Conservation (phyloP, 2,329 filamentous ascomycete species). For the Ceratocystis diversiconidia region DNA sequence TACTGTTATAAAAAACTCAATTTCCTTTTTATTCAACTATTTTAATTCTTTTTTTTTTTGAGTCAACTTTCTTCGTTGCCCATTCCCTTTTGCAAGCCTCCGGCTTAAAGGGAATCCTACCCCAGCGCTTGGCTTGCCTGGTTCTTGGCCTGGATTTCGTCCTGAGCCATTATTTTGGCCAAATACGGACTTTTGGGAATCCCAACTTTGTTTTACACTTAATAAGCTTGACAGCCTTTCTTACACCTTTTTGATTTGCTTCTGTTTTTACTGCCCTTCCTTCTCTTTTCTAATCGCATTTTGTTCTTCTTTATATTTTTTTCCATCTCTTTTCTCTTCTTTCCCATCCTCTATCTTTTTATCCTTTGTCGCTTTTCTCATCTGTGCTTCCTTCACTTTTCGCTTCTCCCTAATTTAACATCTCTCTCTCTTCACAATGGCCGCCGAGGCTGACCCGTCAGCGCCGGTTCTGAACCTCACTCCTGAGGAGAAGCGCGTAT, state of each 20-base stretch:
- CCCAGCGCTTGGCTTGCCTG: not conserved
- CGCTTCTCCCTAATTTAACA: not conserved
- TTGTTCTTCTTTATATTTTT: not conserved
- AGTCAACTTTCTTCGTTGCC: not conserved
- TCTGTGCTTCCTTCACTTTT: not conserved
- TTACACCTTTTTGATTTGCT: not conserved
- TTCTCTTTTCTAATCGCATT: not conserved
- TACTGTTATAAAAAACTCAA: not conserved
- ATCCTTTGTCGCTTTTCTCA: not conserved
- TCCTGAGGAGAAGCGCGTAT: constrained; percentile 83
- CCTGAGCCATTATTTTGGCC: constrained; percentile 8
- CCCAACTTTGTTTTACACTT: not conserved
- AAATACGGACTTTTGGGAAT: constrained; percentile 4
- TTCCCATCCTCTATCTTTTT: not conserved
- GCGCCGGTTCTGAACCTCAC: constrained; percentile 67
- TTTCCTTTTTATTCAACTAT: not conserved
- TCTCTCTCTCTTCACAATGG: not conserved
- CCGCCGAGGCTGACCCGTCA: constrained; percentile 18
- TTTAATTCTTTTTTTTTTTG: constrained; percentile 20
- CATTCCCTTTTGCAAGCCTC: not conserved
- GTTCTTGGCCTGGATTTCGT: not conserved
- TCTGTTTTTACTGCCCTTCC: not conserved
- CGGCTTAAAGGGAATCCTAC: not conserved
- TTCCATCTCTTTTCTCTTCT: not conserved
- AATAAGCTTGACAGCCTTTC: not conserved